These are phyloP conservation scores for Hypholoma fasciculare DNA, from an alignment of 768 basidiomycete species.

Conservation along the genomic window DNA sequence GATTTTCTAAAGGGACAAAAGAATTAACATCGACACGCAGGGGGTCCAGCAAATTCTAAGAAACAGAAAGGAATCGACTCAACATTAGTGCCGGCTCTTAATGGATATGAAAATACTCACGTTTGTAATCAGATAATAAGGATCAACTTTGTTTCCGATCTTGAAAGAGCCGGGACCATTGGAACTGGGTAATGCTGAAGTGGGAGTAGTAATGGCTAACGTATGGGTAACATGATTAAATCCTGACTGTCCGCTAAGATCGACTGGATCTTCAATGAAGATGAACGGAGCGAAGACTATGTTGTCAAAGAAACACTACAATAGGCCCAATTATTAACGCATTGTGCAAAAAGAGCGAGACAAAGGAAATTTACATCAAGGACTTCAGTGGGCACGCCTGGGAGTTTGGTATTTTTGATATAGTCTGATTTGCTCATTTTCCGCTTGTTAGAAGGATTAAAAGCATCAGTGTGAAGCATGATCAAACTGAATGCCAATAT, in stretches of 20 bases:
- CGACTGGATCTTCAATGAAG: conserved; percentile 89
- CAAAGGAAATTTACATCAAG: conserved; percentile 65
- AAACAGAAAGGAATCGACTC: conserved; percentile 3
- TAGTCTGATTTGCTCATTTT: conserved; percentile 98
- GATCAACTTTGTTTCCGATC: conserved; percentile 76
- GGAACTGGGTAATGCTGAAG: conserved; percentile 19
- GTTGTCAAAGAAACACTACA: conserved; percentile 93
- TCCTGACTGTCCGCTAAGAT: conserved; percentile 61
- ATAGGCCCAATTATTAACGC: conserved; percentile 1
- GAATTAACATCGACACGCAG: conserved; percentile 67
- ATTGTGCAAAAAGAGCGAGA: background rate
- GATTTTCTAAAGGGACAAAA: conserved; percentile 59
- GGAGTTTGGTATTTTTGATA: conserved; percentile 86
- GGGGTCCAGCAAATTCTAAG: conserved; percentile 63
- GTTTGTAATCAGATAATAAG: conserved; percentile 87
- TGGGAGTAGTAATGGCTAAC: conserved; percentile 31
- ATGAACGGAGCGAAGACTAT: conserved; percentile 96
- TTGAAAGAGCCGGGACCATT: conserved; percentile 35
- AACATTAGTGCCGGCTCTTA: background rate
- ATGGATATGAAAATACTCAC: conserved; percentile 37
- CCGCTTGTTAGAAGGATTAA: conserved; percentile 95
- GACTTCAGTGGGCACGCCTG: conserved; percentile 80
- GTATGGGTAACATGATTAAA: conserved; percentile 41
- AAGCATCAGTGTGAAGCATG: conserved; percentile 98
- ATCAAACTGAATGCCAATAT: conserved; percentile 96